Conservation (phyloP, 2,329 filamentous ascomycete species). For the Tolypocladium ovalisporum region DNA sequence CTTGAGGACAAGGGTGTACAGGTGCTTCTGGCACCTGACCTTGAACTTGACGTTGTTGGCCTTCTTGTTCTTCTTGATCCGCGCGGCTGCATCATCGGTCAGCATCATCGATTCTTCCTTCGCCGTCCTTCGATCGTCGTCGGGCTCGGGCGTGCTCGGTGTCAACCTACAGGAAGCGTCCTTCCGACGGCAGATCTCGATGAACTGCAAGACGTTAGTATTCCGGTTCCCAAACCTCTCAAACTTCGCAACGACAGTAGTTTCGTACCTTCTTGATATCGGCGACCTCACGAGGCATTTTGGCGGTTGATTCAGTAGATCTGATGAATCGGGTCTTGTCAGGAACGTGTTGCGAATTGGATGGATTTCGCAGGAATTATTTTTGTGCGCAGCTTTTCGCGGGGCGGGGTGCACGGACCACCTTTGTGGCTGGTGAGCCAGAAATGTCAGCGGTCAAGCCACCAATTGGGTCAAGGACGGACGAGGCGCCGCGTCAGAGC, state of each 20-base stretch:
- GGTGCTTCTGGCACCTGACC: slow-evolving; percentile 92
- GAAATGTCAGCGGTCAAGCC: background rate
- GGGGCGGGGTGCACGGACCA: slow-evolving; percentile 13
- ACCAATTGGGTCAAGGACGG: background rate
- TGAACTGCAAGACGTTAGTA: slow-evolving; percentile 59
- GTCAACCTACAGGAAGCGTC: slow-evolving; percentile 89
- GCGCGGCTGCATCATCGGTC: slow-evolving; percentile 51
- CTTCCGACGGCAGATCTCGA: slow-evolving; percentile 99
- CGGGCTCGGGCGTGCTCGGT: background rate
- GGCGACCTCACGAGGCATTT: slow-evolving; percentile 95
- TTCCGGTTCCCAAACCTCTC: background rate
- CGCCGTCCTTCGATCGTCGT: background rate
- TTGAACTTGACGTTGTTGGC: slow-evolving; percentile 98
- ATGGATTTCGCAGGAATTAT: slow-evolving; percentile 13
- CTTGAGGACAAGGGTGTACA: slow-evolving; percentile 98
- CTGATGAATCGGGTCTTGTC: slow-evolving; percentile 10
- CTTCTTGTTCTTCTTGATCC: slow-evolving; percentile 94
- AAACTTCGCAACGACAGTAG: background rate
- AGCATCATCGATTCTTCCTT: slow-evolving; percentile 9
- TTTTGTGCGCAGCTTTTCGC: slow-evolving; percentile 16
- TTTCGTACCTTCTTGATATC: slow-evolving; percentile 76
- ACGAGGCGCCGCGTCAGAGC: background rate
- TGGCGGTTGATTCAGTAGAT: slow-evolving; percentile 42
- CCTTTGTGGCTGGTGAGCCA: background rate
- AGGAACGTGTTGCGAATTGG: slow-evolving; percentile 2